Percentiles rank a stretch among this genome's conserved stretches.
phyloP scores from a whole-genome alignment of 2,329 filamentous ascomycete species.

The Sarocladium strictum region DNA sequence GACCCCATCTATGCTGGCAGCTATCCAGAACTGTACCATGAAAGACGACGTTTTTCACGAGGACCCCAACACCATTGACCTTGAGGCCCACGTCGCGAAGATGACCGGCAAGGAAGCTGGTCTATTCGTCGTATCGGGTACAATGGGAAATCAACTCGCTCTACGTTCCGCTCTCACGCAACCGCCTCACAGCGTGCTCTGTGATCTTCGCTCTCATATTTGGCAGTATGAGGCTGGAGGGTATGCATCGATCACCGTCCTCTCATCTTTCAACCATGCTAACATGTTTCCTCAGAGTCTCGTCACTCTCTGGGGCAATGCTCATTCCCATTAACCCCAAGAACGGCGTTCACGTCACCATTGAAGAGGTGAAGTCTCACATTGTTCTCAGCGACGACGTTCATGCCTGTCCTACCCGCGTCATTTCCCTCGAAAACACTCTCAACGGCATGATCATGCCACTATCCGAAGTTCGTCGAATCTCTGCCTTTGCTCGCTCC shows the following conservation, averaged over 20 bases:
- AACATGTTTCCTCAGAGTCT: slow-evolving; percentile 46
- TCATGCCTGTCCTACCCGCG: slow-evolving; percentile 71
- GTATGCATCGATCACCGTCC: slow-evolving; percentile 27
- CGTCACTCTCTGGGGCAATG: slow-evolving; percentile 65
- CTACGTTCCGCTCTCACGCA: slow-evolving; percentile 71
- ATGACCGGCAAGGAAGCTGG: slow-evolving; percentile 71
- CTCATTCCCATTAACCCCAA: slow-evolving; percentile 59
- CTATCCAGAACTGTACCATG: slow-evolving; percentile 68
- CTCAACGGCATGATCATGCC: slow-evolving; percentile 75
- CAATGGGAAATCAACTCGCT: slow-evolving; percentile 89
- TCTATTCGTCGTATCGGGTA: slow-evolving; percentile 80
- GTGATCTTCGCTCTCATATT: slow-evolving; percentile 75
- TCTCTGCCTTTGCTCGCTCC: slow-evolving; percentile 61
- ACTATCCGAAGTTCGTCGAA: slow-evolving; percentile 61
- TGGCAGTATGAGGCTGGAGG: slow-evolving; percentile 61
- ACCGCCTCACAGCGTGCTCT: slow-evolving; percentile 75
- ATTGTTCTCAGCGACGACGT: slow-evolving; percentile 63
- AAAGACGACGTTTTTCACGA: slow-evolving; percentile 80
- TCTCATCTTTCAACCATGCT: neutral
- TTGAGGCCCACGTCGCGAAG: slow-evolving; percentile 68
- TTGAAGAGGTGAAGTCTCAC: slow-evolving; percentile 67
- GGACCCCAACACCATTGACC: slow-evolving; percentile 68
- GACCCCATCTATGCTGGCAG: slow-evolving; percentile 73
- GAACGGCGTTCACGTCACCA: slow-evolving; percentile 68
- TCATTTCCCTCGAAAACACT: slow-evolving; percentile 84